These are phyloP conservation scores for Colletotrichum karsti DNA, from an alignment of 2,329 filamentous ascomycete genomes.

Conservation along the genomic window DNA sequence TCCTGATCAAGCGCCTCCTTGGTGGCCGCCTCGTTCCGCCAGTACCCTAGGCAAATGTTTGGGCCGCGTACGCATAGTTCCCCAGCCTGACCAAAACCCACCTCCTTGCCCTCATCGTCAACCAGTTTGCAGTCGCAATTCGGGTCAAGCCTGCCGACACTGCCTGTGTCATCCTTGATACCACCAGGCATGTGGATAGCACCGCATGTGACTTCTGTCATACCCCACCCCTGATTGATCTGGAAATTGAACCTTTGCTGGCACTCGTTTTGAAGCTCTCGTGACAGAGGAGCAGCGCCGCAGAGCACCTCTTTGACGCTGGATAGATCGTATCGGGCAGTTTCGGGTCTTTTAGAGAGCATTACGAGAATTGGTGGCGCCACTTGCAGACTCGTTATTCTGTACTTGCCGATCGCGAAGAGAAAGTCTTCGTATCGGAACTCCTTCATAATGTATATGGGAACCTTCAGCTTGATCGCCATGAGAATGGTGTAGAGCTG, in stretches of 20 bases:
- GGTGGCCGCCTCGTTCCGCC: slow-evolving; percentile 64
- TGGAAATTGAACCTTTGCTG: slow-evolving; percentile 48
- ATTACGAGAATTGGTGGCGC: slow-evolving; percentile 68
- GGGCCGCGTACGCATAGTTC: slow-evolving; percentile 65
- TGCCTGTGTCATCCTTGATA: slow-evolving; percentile 48
- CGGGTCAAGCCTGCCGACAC: slow-evolving; percentile 60
- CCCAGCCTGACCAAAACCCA: slow-evolving; percentile 54
- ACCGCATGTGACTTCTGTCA: slow-evolving; percentile 62
- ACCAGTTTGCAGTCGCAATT: slow-evolving; percentile 64
- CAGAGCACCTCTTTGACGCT: slow-evolving; percentile 55
- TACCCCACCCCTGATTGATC: slow-evolving; percentile 65
- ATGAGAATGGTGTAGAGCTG: slow-evolving; percentile 62
- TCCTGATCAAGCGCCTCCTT: slow-evolving; percentile 56
- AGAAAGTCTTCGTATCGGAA: slow-evolving; percentile 64
- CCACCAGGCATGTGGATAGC: slow-evolving; percentile 51
- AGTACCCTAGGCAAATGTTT: slow-evolving; percentile 67
- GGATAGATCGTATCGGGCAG: slow-evolving; percentile 59
- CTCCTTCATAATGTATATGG: slow-evolving; percentile 66
- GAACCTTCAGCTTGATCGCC: slow-evolving; percentile 50
- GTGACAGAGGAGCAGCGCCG: slow-evolving; percentile 61
- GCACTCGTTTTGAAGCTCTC: slow-evolving; percentile 53
- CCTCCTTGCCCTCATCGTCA: slow-evolving; percentile 60
- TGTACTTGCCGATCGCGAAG: slow-evolving; percentile 55
- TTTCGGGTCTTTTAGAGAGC: slow-evolving; percentile 65
- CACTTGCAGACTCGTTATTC: slow-evolving; percentile 60